phyloP scores from a whole-genome alignment of 495 filamentous ascomycete species.

The Penicillium psychrofluorescens region DNA sequence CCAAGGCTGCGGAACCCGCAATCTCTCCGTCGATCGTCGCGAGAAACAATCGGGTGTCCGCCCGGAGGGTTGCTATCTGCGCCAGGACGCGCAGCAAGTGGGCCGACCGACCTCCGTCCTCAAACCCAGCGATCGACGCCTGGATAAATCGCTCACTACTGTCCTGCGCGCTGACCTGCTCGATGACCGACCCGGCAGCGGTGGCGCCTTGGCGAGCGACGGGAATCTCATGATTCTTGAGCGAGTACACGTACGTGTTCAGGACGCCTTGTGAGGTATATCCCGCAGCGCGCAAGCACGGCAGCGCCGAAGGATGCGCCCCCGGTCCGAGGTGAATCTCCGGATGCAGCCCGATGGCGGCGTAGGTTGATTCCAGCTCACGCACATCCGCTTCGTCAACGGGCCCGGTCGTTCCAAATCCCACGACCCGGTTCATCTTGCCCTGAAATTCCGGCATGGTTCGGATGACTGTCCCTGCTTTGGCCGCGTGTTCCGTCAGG shows the following conservation, averaged over 20 bases:
- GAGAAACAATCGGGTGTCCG: constrained; percentile 12
- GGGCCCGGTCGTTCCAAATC: constrained; percentile 1
- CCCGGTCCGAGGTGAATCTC: constrained; percentile 10
- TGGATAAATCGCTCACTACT: constrained; percentile 3
- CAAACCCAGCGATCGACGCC: constrained; percentile 9
- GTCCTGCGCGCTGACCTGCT: no score
- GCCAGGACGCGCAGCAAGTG: constrained; percentile 8
- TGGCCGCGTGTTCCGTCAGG: background rate
- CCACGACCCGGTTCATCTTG: constrained; percentile 11
- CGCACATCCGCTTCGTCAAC: background rate
- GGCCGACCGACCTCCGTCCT: constrained; percentile 2
- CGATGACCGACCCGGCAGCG: background rate
- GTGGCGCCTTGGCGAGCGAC: background rate
- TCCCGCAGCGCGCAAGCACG: background rate
- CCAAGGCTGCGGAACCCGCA: constrained; percentile 14
- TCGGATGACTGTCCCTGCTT: constrained; percentile 7
- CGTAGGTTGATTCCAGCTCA: constrained; percentile 5
- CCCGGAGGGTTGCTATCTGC: constrained; percentile 4
- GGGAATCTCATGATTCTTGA: background rate
- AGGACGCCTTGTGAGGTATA: constrained; percentile 5
- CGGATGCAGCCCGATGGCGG: background rate
- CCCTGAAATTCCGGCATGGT: constrained; percentile 4
- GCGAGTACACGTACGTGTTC: constrained; percentile 3
- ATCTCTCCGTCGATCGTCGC: constrained; percentile 7
- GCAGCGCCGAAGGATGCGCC: background rate